Base-by-base conservation (phyloP, 2,329 filamentous ascomycete species). In the Neonectria neomacrospora region DNA sequence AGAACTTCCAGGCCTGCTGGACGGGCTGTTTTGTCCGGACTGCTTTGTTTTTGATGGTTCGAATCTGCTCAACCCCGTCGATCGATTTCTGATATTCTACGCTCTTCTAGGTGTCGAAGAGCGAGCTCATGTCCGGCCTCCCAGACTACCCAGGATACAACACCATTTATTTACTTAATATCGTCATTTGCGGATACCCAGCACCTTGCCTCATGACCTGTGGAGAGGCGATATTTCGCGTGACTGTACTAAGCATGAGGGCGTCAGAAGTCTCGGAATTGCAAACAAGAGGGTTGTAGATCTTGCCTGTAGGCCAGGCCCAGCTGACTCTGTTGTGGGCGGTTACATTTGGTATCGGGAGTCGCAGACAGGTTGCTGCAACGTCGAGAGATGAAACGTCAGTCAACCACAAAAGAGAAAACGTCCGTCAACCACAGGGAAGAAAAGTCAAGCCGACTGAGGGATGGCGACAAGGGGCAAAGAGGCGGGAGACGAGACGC, bases 1-100 rank as follows among this genome's bases (percentile, higher is more conserved):
- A 26, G 58, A 47, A 34, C 14, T 23, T 23, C 30, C 47, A 52
- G 39, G 58, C 57, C 57, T 42, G 69, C 69, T 47, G 67, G 69
- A 9, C 65, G 63, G 69, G 61, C 58, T 60, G 26, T 51, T 61
- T 56, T 32, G 20, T 30, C n/a, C 30, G 30, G 28, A 50, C 11
- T 20, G 14, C 7, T 50, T 50, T 32, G 14, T 12, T 20, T 32
- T 50, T 20, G n/a, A 14, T 12, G 28, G 47, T 32, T 32, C 10
- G 37, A 50, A 50, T 18, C 20, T 50, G 10, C n/a, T 22, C n/a
- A n/a, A 10, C n/a, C 18, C 47, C 16, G 3, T 50, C 10, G 26
- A 18, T 20, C 28, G 47, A 50, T 26, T 26, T n/a, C n/a, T 50
- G 32, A 50, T 50, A 32, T 34, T 34, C 28, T 34, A 28, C n/a